Percentiles rank a stretch among this genome's conserved stretches.
Evolutionary conservation across 2,329 filamentous ascomycete species (phyloP).

Genomic region (Drechslerella stenobrocha): DNA sequence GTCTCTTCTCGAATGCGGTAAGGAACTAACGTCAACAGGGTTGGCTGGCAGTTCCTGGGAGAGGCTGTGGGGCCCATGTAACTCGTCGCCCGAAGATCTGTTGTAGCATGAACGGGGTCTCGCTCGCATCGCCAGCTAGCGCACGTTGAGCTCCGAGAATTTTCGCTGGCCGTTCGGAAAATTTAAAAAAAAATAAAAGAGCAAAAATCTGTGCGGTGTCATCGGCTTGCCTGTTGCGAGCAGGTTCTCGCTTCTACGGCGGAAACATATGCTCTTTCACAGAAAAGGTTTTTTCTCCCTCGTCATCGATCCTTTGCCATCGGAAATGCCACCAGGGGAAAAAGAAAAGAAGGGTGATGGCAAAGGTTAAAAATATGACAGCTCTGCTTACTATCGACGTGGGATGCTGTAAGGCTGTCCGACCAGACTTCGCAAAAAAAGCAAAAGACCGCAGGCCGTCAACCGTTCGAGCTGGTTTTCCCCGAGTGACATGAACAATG

Average conservation of each 20-base stretch:
- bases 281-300: too few species aligned
- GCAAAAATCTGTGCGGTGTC: background rate
- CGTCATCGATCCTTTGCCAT: conserved; percentile 6
- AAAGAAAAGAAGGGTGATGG: background rate
- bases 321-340: conserved; percentile 13
- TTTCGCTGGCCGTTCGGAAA: background rate
- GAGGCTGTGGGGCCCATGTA: too few species aligned
- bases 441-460: conserved; percentile 2
- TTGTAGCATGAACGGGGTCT: background rate
- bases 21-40: too few species aligned
- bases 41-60: too few species aligned
- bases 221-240: too few species aligned
- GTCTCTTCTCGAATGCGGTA: too few species aligned
- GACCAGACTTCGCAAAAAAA: conserved; percentile 3
- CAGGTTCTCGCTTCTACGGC: too few species aligned
- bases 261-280: too few species aligned
- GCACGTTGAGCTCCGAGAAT: conserved; percentile 26
- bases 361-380: conserved; percentile 2
- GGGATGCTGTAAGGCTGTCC: background rate
- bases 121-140: conserved; percentile 10
- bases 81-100: conserved; percentile 3
- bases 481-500: background rate
- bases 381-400: conserved; percentile 9
- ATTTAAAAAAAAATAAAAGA: background rate
- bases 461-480: conserved; percentile 1